Base-by-base conservation (phyloP, 2,329 filamentous ascomycete genomes). In the Cordyceps pruinosa region DNA sequence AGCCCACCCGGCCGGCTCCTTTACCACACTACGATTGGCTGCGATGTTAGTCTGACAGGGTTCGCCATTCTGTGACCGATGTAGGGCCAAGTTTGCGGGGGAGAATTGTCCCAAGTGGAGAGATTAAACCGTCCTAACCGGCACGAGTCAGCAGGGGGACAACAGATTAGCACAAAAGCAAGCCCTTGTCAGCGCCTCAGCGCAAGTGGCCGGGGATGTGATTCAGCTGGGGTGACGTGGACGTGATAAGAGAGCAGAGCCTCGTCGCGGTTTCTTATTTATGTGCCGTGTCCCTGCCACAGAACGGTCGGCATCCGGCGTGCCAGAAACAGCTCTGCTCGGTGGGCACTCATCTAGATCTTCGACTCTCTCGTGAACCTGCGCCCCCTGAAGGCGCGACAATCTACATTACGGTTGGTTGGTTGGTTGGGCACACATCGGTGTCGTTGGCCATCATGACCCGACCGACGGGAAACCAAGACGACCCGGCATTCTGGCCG, bases 31-130 rank as follows among this genome's bases (percentile, higher is more conserved):
- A 34, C 35, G 48, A 51, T 51, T 51, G 48, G 48, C 30, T 51
- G 34, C 25, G 19, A 39, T 7, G 26, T 15, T 41, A 41, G 48
- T 41, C 48, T 28, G 8, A 2, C 25, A 39, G 5, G 25, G 17
- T 28, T 30, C 46, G 21, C 13, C 5, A 17, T 35, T 12, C 34
- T n/a, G 21, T 26, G 34, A 39, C 23, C 4, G 34, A 28, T n/a
- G n/a, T 50, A 50, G 21, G 23, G 48, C 23, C 34, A 50, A 50
- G 35, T 42, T 42, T 51, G 49, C 49, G 49, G 49, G 48, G 49
- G n/a, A 49, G n/a, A 10, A n/a, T 3, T 35, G n/a, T 25, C 19
- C 35, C 35, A 42, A 51, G 49, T 51, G 49, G 49, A 51, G 35
- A 35, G 15, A 17, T 15, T 50, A 50, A 37, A 37, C 13, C 17